These are phyloP conservation scores for Blastobotrys apis DNA, from an alignment of 1,139 yeast species.

Conservation along the genomic window DNA sequence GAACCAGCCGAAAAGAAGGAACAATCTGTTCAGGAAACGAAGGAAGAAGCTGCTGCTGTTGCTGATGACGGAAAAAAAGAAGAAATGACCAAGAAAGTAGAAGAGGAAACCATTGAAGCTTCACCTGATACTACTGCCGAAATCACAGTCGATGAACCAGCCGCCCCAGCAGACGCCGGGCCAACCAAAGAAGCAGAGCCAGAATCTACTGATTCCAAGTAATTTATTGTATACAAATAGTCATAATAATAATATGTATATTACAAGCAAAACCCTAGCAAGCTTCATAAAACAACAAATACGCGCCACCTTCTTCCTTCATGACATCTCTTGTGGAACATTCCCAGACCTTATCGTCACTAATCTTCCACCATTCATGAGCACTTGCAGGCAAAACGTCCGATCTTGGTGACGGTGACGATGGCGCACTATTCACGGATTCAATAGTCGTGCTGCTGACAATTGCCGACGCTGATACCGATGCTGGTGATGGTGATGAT, in stretches of 20 bases:
- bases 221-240: neutral
- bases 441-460: constrained; percentile 16
- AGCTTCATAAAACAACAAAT: constrained; percentile 73
- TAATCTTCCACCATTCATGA: constrained; percentile 71
- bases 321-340: constrained; percentile 57
- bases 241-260: too few species aligned
- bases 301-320: constrained; percentile 67
- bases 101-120: neutral
- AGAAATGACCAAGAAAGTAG: neutral
- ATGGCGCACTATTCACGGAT: constrained; percentile 4
- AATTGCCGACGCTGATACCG: constrained; percentile 20
- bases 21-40: neutral
- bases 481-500: constrained; percentile 25
- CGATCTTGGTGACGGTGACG: constrained; percentile 5
- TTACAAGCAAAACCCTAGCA: too few species aligned
- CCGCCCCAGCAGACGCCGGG: neutral
- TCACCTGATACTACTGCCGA: neutral
- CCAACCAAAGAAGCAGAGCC: constrained; percentile 2
- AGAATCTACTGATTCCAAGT: constrained; percentile 7
- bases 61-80: neutral
- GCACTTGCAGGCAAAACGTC: constrained; percentile 6
- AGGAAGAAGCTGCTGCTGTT: neutral
- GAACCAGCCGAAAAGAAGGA: constrained; percentile 1
- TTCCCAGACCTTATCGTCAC: constrained; percentile 69
- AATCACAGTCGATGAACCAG: constrained; percentile 4